Conservation (phyloP, 192 early-diverging fungal species). For the Mortierella antarctica region DNA sequence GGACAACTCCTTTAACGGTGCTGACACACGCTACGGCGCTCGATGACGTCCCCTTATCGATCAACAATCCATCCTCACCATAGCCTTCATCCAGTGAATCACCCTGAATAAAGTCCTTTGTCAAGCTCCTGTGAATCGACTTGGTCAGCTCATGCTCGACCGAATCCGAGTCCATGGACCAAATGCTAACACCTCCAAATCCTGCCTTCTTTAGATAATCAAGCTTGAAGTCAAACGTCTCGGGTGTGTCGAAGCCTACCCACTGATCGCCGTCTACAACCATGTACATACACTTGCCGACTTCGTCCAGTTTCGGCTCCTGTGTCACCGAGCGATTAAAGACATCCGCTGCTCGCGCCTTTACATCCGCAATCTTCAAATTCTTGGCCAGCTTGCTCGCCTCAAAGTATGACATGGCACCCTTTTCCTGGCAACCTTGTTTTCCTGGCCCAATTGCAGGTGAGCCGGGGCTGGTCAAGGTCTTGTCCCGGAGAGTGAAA, state of each 20-base stretch:
- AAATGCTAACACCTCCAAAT: slow-evolving; percentile 49
- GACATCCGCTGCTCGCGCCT: slow-evolving; percentile 14
- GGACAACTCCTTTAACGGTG: background rate
- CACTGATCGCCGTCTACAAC: slow-evolving; percentile 44
- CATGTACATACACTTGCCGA: slow-evolving; percentile 53
- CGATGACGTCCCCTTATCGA: background rate
- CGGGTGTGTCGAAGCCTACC: slow-evolving; percentile 39
- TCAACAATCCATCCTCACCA: background rate
- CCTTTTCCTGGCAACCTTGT: slow-evolving; percentile 50
- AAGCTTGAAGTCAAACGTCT: slow-evolving; percentile 34
- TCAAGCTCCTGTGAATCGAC: slow-evolving; percentile 25
- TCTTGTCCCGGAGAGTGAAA: slow-evolving; percentile 46
- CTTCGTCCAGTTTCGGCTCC: slow-evolving; percentile 29
- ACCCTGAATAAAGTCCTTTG: slow-evolving; percentile 11
- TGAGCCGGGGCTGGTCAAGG: slow-evolving; percentile 28
- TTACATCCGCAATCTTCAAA: slow-evolving; percentile 15
- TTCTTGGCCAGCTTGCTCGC: slow-evolving; percentile 21
- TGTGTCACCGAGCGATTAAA: slow-evolving; percentile 34
- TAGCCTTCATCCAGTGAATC: background rate
- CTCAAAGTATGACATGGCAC: slow-evolving; percentile 51
- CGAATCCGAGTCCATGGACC: slow-evolving; percentile 52
- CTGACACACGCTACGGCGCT: background rate
- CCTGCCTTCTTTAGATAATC: slow-evolving; percentile 28
- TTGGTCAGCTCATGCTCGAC: slow-evolving; percentile 33
- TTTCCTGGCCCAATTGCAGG: slow-evolving; percentile 43